phyloP scores from a whole-genome alignment of 1,284 basidiomycete species.

The Sanghuangporus sanghuang region DNA sequence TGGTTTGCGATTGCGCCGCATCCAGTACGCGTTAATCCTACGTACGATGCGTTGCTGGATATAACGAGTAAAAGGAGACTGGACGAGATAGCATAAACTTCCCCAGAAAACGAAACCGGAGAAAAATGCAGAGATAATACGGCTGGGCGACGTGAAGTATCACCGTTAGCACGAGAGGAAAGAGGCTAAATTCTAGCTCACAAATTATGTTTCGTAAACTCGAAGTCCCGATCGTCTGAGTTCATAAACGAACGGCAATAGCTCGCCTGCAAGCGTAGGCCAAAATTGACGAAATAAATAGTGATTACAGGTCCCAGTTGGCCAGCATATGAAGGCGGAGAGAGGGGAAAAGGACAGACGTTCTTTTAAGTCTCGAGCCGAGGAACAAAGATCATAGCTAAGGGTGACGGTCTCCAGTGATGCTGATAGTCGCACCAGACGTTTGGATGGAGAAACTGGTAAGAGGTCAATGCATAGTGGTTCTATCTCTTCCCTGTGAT shows the following conservation, averaged over 20 bases:
- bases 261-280: slow-evolving; percentile 3
- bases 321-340: neutral
- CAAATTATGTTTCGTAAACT: slow-evolving; percentile 21
- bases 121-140: slow-evolving; percentile 31
- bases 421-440: neutral
- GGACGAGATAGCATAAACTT: slow-evolving; percentile 33
- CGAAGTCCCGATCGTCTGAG: neutral
- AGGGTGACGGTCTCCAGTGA: slow-evolving; percentile 1
- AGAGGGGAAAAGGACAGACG: neutral
- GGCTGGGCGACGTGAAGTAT: slow-evolving; percentile 26
- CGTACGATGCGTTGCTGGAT: slow-evolving; percentile 15
- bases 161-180: slow-evolving; percentile 22
- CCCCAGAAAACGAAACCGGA: slow-evolving; percentile 46
- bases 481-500: neutral
- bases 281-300: neutral
- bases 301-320: neutral
- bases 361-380: neutral
- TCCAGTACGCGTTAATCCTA: slow-evolving; percentile 7
- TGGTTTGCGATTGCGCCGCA: neutral
- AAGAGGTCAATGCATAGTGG: neutral
- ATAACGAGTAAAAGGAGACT: slow-evolving; percentile 25
- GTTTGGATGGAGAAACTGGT: neutral
- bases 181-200: slow-evolving; percentile 20
- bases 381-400: neutral
- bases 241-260: neutral